Evolutionary conservation across 495 filamentous ascomycete species (phyloP).

Genomic region (Neurospora sp.): DNA sequence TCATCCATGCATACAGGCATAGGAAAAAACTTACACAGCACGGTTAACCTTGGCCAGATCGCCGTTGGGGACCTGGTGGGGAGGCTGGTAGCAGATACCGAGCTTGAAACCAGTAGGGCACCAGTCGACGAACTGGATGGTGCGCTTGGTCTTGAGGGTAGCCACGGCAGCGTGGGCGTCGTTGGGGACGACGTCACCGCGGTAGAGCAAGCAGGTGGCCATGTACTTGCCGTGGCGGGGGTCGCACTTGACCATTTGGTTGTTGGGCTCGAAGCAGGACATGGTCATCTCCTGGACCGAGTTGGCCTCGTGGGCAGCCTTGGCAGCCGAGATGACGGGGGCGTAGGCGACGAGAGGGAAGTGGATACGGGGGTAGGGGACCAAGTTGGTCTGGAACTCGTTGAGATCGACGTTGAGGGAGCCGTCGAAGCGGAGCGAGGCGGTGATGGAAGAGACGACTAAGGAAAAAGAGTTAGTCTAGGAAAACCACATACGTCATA

Average conservation of each 20-base stretch:
- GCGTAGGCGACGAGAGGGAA: slow-evolving; percentile 96
- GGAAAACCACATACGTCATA: not conserved
- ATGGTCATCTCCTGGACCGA: slow-evolving; percentile 80
- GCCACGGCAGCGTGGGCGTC: slow-evolving; percentile 87
- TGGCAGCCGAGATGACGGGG: slow-evolving; percentile 85
- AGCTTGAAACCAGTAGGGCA: slow-evolving; percentile 99
- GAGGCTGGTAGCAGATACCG: slow-evolving; percentile 98
- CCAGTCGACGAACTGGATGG: slow-evolving; percentile 99
- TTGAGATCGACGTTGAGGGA: slow-evolving; percentile 98
- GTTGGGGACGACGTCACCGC: slow-evolving; percentile 94
- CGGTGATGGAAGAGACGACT: slow-evolving; percentile 98
- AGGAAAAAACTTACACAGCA: slow-evolving; percentile 65
- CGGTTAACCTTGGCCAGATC: slow-evolving; percentile 96
- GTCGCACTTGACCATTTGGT: slow-evolving; percentile 99
- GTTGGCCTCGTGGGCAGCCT: slow-evolving; percentile 92
- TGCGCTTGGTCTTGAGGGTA: slow-evolving; percentile 94
- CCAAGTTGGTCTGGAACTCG: slow-evolving; percentile 99
- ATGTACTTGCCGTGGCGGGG: slow-evolving; percentile 99
- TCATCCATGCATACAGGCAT: not conserved
- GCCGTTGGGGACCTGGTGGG: slow-evolving; percentile 88
- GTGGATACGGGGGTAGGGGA: slow-evolving; percentile 98
- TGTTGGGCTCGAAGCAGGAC: slow-evolving; percentile 73
- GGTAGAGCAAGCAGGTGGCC: slow-evolving; percentile 96
- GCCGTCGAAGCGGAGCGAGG: slow-evolving; percentile 95
- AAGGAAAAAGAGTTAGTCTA: not conserved